Conservation (phyloP, 2,329 filamentous ascomycete genomes). For the Trichoderma gracile region DNA sequence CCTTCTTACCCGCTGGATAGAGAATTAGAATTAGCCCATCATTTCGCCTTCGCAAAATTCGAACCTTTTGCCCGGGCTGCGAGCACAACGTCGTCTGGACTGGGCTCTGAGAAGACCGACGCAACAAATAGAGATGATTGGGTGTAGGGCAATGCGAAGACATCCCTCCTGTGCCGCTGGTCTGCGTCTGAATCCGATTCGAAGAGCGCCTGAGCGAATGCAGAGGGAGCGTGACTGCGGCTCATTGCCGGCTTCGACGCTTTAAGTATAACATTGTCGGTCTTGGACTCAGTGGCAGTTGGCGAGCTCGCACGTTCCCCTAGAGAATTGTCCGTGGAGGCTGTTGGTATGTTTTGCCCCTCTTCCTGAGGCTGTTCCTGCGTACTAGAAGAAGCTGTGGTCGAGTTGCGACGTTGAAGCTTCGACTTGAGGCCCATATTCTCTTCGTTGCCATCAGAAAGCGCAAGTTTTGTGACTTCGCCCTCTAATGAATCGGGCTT, state of each 20-base stretch:
- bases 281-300: not conserved
- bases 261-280: slow-evolving; percentile 1
- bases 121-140: slow-evolving; percentile 51
- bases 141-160: slow-evolving; percentile 52
- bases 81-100: slow-evolving; percentile 86
- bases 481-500: slow-evolving; percentile 33
- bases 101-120: slow-evolving; percentile 77
- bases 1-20: slow-evolving; percentile 56
- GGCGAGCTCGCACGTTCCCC: not conserved
- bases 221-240: slow-evolving; percentile 46
- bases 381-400: not conserved
- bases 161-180: slow-evolving; percentile 36
- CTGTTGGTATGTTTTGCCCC: not conserved
- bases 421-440: slow-evolving; percentile 26
- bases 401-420: not conserved
- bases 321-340: not conserved
- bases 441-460: slow-evolving; percentile 37
- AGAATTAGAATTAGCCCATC: slow-evolving; percentile 55
- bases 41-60: slow-evolving; percentile 55
- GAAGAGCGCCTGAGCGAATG: slow-evolving; percentile 58
- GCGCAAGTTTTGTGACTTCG: slow-evolving; percentile 37
- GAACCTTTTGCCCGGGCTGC: slow-evolving; percentile 89
- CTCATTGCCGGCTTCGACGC: slow-evolving; percentile 30
- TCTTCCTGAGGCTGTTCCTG: not conserved
- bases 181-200: slow-evolving; percentile 42